Conservation (phyloP, 2,329 filamentous ascomycete species). For the Myriosclerotinia duriaeana region DNA sequence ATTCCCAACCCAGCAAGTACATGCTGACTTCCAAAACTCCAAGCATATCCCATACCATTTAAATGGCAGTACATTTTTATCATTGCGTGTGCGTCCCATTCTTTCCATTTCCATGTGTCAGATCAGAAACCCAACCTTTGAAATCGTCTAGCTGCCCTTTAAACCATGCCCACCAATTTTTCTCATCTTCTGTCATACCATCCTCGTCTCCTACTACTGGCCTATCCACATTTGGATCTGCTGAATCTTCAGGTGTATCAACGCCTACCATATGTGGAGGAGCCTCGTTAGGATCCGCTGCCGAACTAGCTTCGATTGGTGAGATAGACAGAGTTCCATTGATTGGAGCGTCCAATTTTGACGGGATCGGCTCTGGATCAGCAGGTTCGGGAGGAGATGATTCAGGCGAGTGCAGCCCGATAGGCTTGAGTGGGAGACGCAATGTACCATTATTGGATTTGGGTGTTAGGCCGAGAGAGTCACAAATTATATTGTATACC, state of each 20-base stretch:
- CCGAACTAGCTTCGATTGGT: constrained; percentile 36
- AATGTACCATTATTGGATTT: constrained; percentile 86
- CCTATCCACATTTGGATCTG: constrained; percentile 32
- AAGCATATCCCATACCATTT: background rate
- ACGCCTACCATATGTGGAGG: constrained; percentile 38
- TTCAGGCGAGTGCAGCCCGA: constrained; percentile 52
- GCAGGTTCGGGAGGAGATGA: constrained; percentile 50
- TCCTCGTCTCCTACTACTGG: constrained; percentile 34
- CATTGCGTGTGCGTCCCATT: background rate
- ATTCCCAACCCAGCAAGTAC: background rate
- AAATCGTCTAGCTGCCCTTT: constrained; percentile 49
- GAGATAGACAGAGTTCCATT: constrained; percentile 36
- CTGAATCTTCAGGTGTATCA: constrained; percentile 32
- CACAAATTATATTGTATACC: constrained; percentile 92
- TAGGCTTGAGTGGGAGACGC: constrained; percentile 58
- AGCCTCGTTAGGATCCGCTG: constrained; percentile 33
- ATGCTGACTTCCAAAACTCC: constrained; percentile 6
- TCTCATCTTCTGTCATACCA: constrained; percentile 32
- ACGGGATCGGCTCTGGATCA: constrained; percentile 47
- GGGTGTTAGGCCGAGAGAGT: constrained; percentile 73
- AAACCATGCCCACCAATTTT: constrained; percentile 54
- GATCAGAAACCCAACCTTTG: constrained; percentile 34
- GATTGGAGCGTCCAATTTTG: constrained; percentile 22
- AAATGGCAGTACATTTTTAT: background rate
- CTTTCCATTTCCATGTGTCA: constrained; percentile 8